A percentile compares a stretch with the other conserved stretches of the same genome.
Conservation (phyloP, 495 filamentous ascomycete species). For the Clohesyomyces aquaticus region DNA sequence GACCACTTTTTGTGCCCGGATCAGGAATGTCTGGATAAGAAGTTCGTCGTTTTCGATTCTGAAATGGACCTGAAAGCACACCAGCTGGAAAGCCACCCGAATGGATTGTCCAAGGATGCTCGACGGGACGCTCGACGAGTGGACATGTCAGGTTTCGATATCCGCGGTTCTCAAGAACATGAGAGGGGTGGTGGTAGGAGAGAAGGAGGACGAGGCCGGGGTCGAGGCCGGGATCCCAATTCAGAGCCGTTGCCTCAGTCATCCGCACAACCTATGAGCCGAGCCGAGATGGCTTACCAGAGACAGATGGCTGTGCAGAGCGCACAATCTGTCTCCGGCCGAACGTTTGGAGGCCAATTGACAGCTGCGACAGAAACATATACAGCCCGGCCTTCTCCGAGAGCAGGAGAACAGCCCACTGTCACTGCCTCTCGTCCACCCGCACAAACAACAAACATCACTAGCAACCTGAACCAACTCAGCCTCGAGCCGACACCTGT, state of each 20-base stretch:
- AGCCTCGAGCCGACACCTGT: conserved; percentile 21
- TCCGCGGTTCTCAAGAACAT: conserved; percentile 70
- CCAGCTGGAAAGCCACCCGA: conserved; percentile 75
- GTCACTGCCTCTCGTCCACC: conserved; percentile 48
- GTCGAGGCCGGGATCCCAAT: conserved; percentile 73
- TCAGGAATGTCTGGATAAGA: conserved; percentile 89
- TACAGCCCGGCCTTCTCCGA: conserved; percentile 49
- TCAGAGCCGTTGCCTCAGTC: conserved; percentile 76
- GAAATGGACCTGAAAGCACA: conserved; percentile 93
- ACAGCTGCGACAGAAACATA: conserved; percentile 56
- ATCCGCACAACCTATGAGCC: conserved; percentile 77
- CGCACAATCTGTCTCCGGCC: conserved; percentile 73
- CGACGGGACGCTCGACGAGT: conserved; percentile 83
- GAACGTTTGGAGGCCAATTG: conserved; percentile 82
- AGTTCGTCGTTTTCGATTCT: conserved; percentile 95
- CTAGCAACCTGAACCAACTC: conserved; percentile 20
- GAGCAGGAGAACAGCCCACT: conserved; percentile 45
- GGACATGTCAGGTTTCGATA: conserved; percentile 83
- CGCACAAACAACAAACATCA: conserved; percentile 31
- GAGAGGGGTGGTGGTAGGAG: conserved; percentile 61
- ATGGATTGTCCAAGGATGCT: conserved; percentile 78
- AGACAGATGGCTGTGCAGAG: conserved; percentile 87
- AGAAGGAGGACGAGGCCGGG: conserved; percentile 59
- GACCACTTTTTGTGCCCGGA: conserved; percentile 89
- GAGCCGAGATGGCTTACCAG: conserved; percentile 92